Percentiles rank a stretch among this genome's conserved stretches.
These are phyloP conservation scores for Coemansia erecta DNA, from an alignment of 192 early-diverging fungal genomes.

Conservation along the genomic window DNA sequence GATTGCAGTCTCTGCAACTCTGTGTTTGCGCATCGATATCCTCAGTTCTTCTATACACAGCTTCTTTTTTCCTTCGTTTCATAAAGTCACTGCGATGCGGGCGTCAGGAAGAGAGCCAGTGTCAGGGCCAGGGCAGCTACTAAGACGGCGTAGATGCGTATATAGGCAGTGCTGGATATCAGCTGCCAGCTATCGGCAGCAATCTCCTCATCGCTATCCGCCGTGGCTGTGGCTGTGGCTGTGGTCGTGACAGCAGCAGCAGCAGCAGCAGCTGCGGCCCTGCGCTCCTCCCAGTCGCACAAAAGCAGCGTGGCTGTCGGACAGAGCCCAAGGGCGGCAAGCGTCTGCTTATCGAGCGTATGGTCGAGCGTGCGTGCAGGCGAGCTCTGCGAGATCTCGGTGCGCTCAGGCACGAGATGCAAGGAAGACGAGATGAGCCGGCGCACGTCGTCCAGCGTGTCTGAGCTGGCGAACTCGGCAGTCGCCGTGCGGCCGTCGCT, in stretches of 20 bases:
- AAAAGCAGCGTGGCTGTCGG: slow-evolving; percentile 34
- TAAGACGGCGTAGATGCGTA: neutral
- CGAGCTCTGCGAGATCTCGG: slow-evolving; percentile 2
- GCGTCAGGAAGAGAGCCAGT: neutral
- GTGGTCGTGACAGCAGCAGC: too few species aligned
- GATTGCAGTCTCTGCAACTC: too few species aligned
- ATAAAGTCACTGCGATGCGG: too few species aligned
- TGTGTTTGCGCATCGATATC: too few species aligned
- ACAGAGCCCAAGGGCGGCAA: slow-evolving; percentile 22
- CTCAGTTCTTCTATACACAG: too few species aligned
- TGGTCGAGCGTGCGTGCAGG: slow-evolving; percentile 9
- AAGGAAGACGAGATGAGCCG: slow-evolving; percentile 4
- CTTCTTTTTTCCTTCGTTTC: too few species aligned
- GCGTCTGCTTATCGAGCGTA: slow-evolving; percentile 7
- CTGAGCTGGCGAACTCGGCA: slow-evolving; percentile 3
- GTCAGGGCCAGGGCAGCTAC: neutral
- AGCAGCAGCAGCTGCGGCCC: neutral
- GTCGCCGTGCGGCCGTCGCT: slow-evolving; percentile 19
- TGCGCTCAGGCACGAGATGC: neutral
- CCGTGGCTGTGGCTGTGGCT: neutral
- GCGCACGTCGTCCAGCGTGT: slow-evolving; percentile 18
- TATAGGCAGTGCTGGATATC: neutral
- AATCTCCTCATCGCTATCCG: neutral
- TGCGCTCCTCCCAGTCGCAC: slow-evolving; percentile 4
- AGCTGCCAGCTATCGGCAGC: neutral